Evolutionary conservation across 169 alveolate genomes (phyloP), one percentile per base, ranked within the genome.

Genomic region (Miamiensis avidus): DNA sequence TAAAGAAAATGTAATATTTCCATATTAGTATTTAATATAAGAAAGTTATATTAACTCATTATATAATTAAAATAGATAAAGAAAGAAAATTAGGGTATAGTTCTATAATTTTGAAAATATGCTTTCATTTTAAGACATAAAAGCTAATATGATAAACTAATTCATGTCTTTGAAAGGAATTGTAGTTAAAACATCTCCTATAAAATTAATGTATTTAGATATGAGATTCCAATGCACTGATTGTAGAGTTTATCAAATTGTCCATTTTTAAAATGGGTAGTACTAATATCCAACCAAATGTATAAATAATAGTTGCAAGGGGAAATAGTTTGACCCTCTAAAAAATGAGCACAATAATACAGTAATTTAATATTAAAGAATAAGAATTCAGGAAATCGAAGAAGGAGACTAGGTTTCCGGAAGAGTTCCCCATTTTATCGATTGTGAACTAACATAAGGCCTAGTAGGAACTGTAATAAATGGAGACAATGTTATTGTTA

Each of bases 401-500:
- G 88, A 91, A 49, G 95, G 89, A 49, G 74, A 89, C 32, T 85
- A 86, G 34, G 95, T 87, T 78, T 77, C 93, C 25, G 95, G 95
- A 25, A 91, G 88, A 77, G 72, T 91, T 77, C 95, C 95, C 27
- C 85, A 89, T 34, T 84, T 88, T 64, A 79, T 88, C 65, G 95
- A 91, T 34, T 86, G 92, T 76, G 96, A 93, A 75, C 75, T 93
- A 29, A 84, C 89, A 75, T 93, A 91, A 33, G 91, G 89, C 72
- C 76, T 90, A 20, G 93, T 91, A 11, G 92, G 89, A 69, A 78
- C 84, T 33, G 85, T 91, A 74, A 93, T 91, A 74, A 86, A 91
- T 75, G 96, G 96, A 29, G 96, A 93, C 76, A 87, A 86, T 26
- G 87, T 91, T 0, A 87, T 90, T 29, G 90, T 89, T 0, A 86